Base-by-base conservation (phyloP, 1,139 yeast genomes). In the Protomyces inundatus region DNA sequence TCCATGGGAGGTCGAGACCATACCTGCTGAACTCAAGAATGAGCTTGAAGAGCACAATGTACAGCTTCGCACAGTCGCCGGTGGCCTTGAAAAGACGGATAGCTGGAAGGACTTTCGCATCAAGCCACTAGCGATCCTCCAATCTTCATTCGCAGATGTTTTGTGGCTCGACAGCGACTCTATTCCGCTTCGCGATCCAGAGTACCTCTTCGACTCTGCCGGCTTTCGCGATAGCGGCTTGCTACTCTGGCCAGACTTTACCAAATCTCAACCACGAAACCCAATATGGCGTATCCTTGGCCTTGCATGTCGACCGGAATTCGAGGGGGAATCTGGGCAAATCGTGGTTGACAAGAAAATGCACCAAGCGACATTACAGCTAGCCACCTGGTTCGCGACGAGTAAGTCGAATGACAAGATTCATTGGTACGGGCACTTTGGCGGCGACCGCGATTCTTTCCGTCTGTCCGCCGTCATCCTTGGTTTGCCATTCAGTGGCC, bases 181-280 rank as follows among this genome's bases (percentile, higher is more conserved):
- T 33, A 51, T 51, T 35, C 23, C 16, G 5, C 42, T 50, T 9
- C 40, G 54, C 40, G 62, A 58, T 34, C 62, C 62, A 10, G 39
- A 50, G 10, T 52, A 58, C 36, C 62, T 58, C 23, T 58, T 58
- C 54, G 62, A 58, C 37, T 40, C 56, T 3, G 35, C 33, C 12
- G 32, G 33, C 7, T 58, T 33, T 35, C 40, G 45, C 14, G 62
- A 51, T 6, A 32, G 33, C 6, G 62, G 62, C 14, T 50, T 39
- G n/a, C 40, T 58, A 50, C 56, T 58, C 53, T 58, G 62, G 62
- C 62, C 62, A 7, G 62, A 58, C 37, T 58, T 58, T 35, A 58
- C 62, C 6, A 58, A 58, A 35, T 58, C 62, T 10, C 62, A 58
- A 16, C 62, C 62, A 3, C 45, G 51, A 10, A 58, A 58, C 23